Evolutionary conservation across 1,284 basidiomycete genomes (phyloP), one percentile per base, ranked within the genome.

Genomic region (Vanrija pseudolonga): DNA sequence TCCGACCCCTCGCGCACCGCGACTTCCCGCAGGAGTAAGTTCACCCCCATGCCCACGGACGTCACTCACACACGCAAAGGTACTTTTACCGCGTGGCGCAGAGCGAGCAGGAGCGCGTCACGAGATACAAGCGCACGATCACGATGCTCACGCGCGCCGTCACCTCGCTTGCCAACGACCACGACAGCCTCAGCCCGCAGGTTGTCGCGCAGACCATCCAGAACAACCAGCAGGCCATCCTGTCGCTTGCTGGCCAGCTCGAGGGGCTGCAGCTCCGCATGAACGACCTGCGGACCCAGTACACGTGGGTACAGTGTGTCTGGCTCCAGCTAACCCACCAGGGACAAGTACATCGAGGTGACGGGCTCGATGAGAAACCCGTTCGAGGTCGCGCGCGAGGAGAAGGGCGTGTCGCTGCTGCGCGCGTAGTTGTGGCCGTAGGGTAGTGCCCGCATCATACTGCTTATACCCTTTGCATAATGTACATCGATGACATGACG

Each of bases 341-440:
- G 68, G 11, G 57, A 65, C 24, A 62, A 65, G 24, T 74, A 68
- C 58, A 59, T 67, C 39, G 69, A 71, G 32, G 61, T 60, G 49
- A 69, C 67, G 3, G 61, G 64, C 28, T 69, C 69, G 20, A 68
- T 72, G 51, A 59, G 71, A 45, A 66, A 71, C 61, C 73, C 73
- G 22, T 75, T 75, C 59, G 66, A 75, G 45, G 62, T 75, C 3
- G 71, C 70, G 15, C 53, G 73, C 22, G 71, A 75, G 52, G 65
- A 66, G 41, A 63, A 62, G 44, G 67, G 67, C 6, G 15, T 66
- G 17, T 54, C 61, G 7, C 47, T 55, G 45, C 51, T 64, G 14
- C 57, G 56, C 22, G 51, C 56, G 14, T 47, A 47, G 28, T 32
- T 12, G 28, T 32, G 28, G 2, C 2, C 32, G 32, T 32, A 26